These are phyloP conservation scores for Maudiozyma turicensis DNA, from an alignment of 805 yeast species.

Conservation along the genomic window DNA sequence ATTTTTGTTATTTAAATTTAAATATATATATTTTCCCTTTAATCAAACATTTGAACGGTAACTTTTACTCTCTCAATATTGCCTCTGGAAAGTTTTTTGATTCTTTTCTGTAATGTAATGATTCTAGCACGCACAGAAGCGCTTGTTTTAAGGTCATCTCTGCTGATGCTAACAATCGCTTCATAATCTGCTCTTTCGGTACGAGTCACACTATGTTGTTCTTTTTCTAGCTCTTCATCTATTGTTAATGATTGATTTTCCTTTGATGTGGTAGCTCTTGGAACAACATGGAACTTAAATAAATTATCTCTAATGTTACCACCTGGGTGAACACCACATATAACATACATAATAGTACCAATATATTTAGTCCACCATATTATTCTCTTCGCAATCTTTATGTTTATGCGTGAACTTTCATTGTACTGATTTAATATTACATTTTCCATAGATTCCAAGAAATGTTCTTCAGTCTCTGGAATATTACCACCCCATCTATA, in stretches of 20 bases:
- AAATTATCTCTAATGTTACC: slow-evolving; percentile 61
- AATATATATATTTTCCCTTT: neutral
- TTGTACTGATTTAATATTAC: slow-evolving; percentile 38
- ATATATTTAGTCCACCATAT: slow-evolving; percentile 67
- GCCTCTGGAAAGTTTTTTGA: slow-evolving; percentile 44
- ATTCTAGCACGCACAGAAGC: slow-evolving; percentile 52
- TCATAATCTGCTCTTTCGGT: slow-evolving; percentile 22
- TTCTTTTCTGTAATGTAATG: slow-evolving; percentile 47
- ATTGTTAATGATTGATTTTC: slow-evolving; percentile 11
- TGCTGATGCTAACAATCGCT: slow-evolving; percentile 36
- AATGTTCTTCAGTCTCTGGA: slow-evolving; percentile 43
- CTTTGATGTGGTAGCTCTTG: slow-evolving; percentile 14
- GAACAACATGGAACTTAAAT: slow-evolving; percentile 35
- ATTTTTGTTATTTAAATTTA: neutral
- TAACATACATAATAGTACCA: slow-evolving; percentile 66
- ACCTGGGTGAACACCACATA: slow-evolving; percentile 76
- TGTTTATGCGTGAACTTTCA: slow-evolving; percentile 19
- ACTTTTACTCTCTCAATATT: slow-evolving; percentile 44
- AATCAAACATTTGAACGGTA: slow-evolving; percentile 36
- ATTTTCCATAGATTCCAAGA: slow-evolving; percentile 38
- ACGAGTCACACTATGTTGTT: neutral
- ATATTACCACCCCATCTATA: slow-evolving; percentile 78
- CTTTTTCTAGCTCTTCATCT: slow-evolving; percentile 6
- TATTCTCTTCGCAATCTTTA: slow-evolving; percentile 30
- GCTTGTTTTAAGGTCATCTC: slow-evolving; percentile 47